Percentiles rank a stretch among this genome's conserved stretches.
Evolutionary conservation across 768 basidiomycete species (phyloP).

Genomic region (Kockovaella imperatae): DNA sequence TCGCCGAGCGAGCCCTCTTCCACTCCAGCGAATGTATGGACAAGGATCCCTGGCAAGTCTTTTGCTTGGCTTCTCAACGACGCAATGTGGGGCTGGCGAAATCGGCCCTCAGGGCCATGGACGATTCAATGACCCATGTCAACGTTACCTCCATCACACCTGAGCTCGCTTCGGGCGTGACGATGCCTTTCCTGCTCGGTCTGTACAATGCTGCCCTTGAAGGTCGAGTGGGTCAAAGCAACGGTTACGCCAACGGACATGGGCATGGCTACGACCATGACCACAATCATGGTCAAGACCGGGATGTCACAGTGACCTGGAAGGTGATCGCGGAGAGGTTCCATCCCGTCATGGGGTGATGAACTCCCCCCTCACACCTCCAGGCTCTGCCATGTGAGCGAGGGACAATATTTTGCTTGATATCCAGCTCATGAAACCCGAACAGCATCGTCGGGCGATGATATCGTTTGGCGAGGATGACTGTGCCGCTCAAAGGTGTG

Average conservation of each 20-base stretch:
- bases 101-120: constrained; percentile 5
- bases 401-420: too few relatives aligned
- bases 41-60: constrained; percentile 10
- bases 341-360: background rate
- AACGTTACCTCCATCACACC: background rate
- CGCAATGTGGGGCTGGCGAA: constrained; percentile 9
- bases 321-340: constrained; percentile 11
- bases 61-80: constrained; percentile 10
- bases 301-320: constrained; percentile 1
- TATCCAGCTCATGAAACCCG: too few relatives aligned
- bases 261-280: background rate
- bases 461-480: too few relatives aligned
- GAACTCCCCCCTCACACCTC: too few relatives aligned
- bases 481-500: too few relatives aligned
- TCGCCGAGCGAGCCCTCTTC: constrained; percentile 7
- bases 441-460: too few relatives aligned
- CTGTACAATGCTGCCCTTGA: constrained; percentile 7
- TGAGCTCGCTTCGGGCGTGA: background rate
- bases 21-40: background rate
- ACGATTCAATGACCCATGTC: background rate
- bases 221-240: background rate
- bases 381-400: too few relatives aligned
- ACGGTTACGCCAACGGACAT: background rate
- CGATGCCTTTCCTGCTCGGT: constrained; percentile 7
- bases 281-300: background rate